Percentiles rank a stretch among this genome's conserved stretches.
These are phyloP conservation scores for Paecilomyces sp. DNA, from an alignment of 2,329 filamentous ascomycete species.

Conservation along the genomic window DNA sequence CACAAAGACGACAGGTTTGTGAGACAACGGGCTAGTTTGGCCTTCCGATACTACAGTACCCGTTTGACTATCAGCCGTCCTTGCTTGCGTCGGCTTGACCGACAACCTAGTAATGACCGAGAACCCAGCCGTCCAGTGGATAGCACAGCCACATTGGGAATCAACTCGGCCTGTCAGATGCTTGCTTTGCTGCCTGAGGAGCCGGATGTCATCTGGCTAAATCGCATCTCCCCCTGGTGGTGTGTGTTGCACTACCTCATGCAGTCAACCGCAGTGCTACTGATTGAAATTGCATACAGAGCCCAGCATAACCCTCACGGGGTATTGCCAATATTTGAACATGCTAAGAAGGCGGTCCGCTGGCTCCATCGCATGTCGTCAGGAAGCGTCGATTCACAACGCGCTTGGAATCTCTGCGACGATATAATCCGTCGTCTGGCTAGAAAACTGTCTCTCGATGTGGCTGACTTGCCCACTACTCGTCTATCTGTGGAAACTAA, in stretches of 20 bases:
- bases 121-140: slow-evolving; percentile 23
- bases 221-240: slow-evolving; percentile 32
- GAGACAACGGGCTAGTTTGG: slow-evolving; percentile 28
- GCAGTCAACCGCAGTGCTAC: slow-evolving; percentile 31
- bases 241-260: slow-evolving; percentile 34
- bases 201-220: slow-evolving; percentile 22
- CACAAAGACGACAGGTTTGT: slow-evolving; percentile 19
- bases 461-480: background rate
- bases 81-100: slow-evolving; percentile 32
- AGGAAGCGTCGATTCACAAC: background rate
- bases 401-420: background rate
- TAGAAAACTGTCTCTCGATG: background rate
- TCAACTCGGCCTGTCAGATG: slow-evolving; percentile 27
- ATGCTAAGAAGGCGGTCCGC: slow-evolving; percentile 24
- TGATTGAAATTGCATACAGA: slow-evolving; percentile 20
- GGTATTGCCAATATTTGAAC: slow-evolving; percentile 17
- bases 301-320: slow-evolving; percentile 22
- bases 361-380: slow-evolving; percentile 20
- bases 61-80: slow-evolving; percentile 37
- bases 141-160: slow-evolving; percentile 26
- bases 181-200: slow-evolving; percentile 29
- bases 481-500: background rate
- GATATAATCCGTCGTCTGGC: background rate
- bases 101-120: slow-evolving; percentile 17
- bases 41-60: slow-evolving; percentile 36